phyloP scores from a whole-genome alignment of 2,329 filamentous ascomycete species.

The Aspergillus brasiliensis region DNA sequence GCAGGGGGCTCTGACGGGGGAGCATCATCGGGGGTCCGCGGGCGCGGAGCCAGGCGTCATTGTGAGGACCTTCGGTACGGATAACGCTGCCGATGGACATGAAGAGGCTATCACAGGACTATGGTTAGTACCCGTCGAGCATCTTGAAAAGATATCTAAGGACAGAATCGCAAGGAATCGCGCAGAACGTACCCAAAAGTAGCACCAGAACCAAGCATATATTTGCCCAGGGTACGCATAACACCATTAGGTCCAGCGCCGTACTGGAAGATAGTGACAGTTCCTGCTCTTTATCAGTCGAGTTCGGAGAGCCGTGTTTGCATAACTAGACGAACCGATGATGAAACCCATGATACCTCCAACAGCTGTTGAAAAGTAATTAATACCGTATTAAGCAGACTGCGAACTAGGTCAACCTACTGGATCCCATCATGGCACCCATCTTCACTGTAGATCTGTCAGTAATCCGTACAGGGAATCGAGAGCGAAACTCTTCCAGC shows the following conservation, averaged over 20 bases:
- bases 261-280: conserved; percentile 92
- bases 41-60: conserved; percentile 73
- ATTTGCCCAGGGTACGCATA: conserved; percentile 91
- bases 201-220: conserved; percentile 91
- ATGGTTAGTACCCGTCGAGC: neutral
- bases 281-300: conserved; percentile 57
- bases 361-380: conserved; percentile 64
- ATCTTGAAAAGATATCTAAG: neutral
- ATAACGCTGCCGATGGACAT: conserved; percentile 99
- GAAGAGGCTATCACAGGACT: conserved; percentile 67
- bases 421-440: conserved; percentile 97
- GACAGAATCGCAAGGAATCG: neutral
- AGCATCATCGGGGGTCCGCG: conserved; percentile 73
- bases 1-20: conserved; percentile 46
- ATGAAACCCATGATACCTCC: conserved; percentile 97
- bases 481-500: neutral
- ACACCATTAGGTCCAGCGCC: conserved; percentile 92
- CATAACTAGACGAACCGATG: conserved; percentile 71
- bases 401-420: conserved; percentile 54
- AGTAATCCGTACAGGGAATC: conserved; percentile 15
- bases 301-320: neutral
- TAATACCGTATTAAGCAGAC: conserved; percentile 6
- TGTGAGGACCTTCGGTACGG: conserved; percentile 81
- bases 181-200: conserved; percentile 78
- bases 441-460: conserved; percentile 74